A percentile compares a stretch with the other conserved stretches of the same genome.
phyloP scores from a whole-genome alignment of 148 eudicot genomes.

The Vaccinium macrocarpon region DNA sequence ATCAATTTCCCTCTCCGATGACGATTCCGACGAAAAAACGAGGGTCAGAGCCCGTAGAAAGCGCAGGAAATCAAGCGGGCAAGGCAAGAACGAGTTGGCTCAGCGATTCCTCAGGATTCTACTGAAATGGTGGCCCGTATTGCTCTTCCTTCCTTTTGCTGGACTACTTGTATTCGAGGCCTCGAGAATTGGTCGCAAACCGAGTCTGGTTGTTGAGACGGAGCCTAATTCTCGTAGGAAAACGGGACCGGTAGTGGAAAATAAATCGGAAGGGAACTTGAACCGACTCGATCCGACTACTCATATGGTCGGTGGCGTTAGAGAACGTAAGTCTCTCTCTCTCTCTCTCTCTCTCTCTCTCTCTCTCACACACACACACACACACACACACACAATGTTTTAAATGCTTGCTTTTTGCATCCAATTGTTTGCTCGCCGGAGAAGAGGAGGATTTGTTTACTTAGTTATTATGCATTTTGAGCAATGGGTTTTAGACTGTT shows the following conservation, averaged over 20 bases:
- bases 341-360: not conserved
- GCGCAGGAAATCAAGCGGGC: slow-evolving; percentile 39
- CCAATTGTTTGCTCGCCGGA: not conserved
- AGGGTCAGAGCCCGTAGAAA: slow-evolving; percentile 46
- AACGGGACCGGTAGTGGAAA: slow-evolving; percentile 3
- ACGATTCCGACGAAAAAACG: slow-evolving; percentile 43
- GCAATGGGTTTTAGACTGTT: too few species aligned
- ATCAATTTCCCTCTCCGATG: slow-evolving; percentile 55
- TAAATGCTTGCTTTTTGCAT: not conserved
- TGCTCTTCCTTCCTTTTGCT: slow-evolving; percentile 49
- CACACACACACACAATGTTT: not conserved
- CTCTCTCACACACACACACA: too few species aligned
- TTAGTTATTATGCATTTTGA: too few species aligned
- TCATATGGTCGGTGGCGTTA: slow-evolving; percentile 58
- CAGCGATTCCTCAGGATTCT: slow-evolving; percentile 26
- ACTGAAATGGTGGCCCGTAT: slow-evolving; percentile 62
- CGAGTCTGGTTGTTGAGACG: slow-evolving; percentile 6
- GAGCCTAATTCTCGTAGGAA: slow-evolving; percentile 4
- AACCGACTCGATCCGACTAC: slow-evolving; percentile 59
- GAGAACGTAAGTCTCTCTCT: slow-evolving; percentile 53
- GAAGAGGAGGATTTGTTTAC: too few species aligned
- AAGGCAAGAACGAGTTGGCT: slow-evolving; percentile 25
- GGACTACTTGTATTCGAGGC: slow-evolving; percentile 61
- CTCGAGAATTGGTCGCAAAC: slow-evolving; percentile 37
- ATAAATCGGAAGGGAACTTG: slow-evolving; percentile 40